These are phyloP conservation scores for Curvularia eragrostidis DNA, from an alignment of 2,329 filamentous ascomycete genomes.

Conservation along the genomic window DNA sequence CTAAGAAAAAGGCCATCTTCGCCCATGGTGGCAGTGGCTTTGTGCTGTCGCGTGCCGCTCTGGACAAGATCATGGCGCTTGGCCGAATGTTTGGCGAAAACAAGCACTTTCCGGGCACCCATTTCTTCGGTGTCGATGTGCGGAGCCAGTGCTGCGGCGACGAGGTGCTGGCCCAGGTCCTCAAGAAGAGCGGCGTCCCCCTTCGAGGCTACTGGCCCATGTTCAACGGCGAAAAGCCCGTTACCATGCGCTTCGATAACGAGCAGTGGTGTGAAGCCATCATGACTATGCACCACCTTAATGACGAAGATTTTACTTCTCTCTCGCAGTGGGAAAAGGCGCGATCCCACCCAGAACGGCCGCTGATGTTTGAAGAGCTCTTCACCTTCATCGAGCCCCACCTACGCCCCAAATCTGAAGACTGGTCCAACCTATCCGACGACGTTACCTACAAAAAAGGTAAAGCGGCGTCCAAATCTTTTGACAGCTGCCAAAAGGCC, in stretches of 20 bases:
- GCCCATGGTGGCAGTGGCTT: constrained; percentile 55
- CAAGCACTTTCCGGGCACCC: constrained; percentile 40
- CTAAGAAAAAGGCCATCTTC: constrained; percentile 46
- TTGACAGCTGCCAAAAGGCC: constrained; percentile 37
- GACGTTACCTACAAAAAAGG: constrained; percentile 32
- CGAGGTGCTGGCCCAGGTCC: constrained; percentile 47
- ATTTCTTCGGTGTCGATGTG: constrained; percentile 47
- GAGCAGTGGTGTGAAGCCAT: constrained; percentile 55
- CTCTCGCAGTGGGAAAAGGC: constrained; percentile 39
- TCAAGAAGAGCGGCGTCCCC: constrained; percentile 46
- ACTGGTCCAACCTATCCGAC: constrained; percentile 47
- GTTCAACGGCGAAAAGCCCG: constrained; percentile 54
- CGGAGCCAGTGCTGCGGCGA: constrained; percentile 49
- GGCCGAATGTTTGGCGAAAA: constrained; percentile 48
- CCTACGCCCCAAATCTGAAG: constrained; percentile 31
- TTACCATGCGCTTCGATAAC: constrained; percentile 47
- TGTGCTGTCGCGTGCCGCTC: constrained; percentile 56
- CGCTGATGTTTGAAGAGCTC: constrained; percentile 46
- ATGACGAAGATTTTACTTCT: constrained; percentile 37
- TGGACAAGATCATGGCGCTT: constrained; percentile 53
- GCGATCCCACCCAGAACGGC: constrained; percentile 30
- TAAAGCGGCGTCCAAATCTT: constrained; percentile 31
- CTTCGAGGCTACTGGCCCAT: constrained; percentile 53
- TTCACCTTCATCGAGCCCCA: constrained; percentile 40
- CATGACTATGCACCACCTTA: constrained; percentile 49